These are phyloP conservation scores for Ophiostoma montium DNA, from an alignment of 2,329 filamentous ascomycete species.

Conservation along the genomic window DNA sequence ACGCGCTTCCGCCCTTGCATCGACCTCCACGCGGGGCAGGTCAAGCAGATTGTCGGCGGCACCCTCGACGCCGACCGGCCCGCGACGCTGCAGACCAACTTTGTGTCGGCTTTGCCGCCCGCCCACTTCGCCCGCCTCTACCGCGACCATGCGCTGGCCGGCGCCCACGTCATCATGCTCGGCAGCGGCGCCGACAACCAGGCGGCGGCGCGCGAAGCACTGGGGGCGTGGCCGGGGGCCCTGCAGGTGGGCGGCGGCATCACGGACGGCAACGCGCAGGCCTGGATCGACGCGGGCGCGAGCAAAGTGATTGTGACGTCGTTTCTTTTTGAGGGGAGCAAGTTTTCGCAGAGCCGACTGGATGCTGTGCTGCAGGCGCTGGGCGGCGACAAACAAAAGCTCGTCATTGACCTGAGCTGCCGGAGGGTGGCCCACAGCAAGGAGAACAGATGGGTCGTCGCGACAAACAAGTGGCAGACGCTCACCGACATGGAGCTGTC, in stretches of 20 bases:
- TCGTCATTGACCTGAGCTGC: slow-evolving; percentile 93
- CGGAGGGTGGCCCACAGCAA: slow-evolving; percentile 31
- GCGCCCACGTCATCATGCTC: slow-evolving; percentile 93
- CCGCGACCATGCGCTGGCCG: slow-evolving; percentile 54
- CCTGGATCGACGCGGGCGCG: slow-evolving; percentile 80
- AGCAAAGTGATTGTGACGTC: slow-evolving; percentile 96
- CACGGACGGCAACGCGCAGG: slow-evolving; percentile 64
- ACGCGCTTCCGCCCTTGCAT: slow-evolving; percentile 93
- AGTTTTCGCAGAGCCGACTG: slow-evolving; percentile 65
- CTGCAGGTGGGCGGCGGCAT: slow-evolving; percentile 94
- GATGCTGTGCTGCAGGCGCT: slow-evolving; percentile 60
- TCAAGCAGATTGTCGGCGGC: slow-evolving; percentile 97
- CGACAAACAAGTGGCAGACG: slow-evolving; percentile 98
- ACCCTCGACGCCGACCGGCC: slow-evolving; percentile 56
- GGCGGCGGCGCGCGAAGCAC: slow-evolving; percentile 61
- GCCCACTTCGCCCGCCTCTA: slow-evolving; percentile 74
- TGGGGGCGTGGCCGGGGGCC: slow-evolving; percentile 62
- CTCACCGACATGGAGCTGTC: slow-evolving; percentile 85
- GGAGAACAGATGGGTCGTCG: slow-evolving; percentile 66
- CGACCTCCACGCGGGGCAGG: slow-evolving; percentile 90
- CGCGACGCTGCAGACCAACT: slow-evolving; percentile 70
- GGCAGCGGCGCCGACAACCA: slow-evolving; percentile 62
- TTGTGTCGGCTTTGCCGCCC: slow-evolving; percentile 72
- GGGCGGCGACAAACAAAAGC: slow-evolving; percentile 58
- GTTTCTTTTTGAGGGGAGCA: slow-evolving; percentile 64